Base-by-base conservation (phyloP, 2,329 filamentous ascomycete genomes). In the Mycosphaerella arachidis region DNA sequence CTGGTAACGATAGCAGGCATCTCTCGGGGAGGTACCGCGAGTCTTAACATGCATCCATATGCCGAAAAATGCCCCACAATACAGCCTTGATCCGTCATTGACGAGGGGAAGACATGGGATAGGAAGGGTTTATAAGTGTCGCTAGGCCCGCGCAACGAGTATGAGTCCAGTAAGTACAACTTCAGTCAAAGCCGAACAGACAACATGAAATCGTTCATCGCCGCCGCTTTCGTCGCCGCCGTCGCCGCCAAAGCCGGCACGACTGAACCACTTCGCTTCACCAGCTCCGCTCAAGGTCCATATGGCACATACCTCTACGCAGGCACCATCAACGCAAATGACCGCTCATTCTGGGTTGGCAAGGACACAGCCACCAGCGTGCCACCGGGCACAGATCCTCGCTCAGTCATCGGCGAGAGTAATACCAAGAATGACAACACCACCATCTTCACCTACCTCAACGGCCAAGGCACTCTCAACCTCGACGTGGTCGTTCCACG, bases 351-450 rank as follows among this genome's bases (percentile, higher is more conserved):
- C 54, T 56, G 40, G 40, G 16, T 56, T 40, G 54, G 54, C 27
- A 56, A 56, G 33, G 27, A 40, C 43, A 48, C 54, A 4, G 31
- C 5, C 31, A 48, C 54, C 20, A 56, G 20, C 24, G 43, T 30
- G 12, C 48, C 40, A 24, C 3, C 18, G 20, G 30, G 48, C 43
- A 31, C 43, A 12, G 40, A 56, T 33, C 40, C 54, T 10, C 24
- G 18, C n/a, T 56, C 54, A 6, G 54, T 45, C 3, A 48, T 37
- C 45, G 46, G 54, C 40, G 27, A 48, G 7, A 35, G 29, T 6
- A 56, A 56, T 40, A 56, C 54, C 13, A 56, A 56, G 31, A 56
- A 56, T 30, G 31, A 48, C 29, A 27, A 56, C 45, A 48, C 40
- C 9, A 56, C 54, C 30, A 56, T 56, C 40, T 56, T 56, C 29